Evolutionary conservation across 2,329 filamentous ascomycete species (phyloP).

Genomic region (Xylaria sp.): DNA sequence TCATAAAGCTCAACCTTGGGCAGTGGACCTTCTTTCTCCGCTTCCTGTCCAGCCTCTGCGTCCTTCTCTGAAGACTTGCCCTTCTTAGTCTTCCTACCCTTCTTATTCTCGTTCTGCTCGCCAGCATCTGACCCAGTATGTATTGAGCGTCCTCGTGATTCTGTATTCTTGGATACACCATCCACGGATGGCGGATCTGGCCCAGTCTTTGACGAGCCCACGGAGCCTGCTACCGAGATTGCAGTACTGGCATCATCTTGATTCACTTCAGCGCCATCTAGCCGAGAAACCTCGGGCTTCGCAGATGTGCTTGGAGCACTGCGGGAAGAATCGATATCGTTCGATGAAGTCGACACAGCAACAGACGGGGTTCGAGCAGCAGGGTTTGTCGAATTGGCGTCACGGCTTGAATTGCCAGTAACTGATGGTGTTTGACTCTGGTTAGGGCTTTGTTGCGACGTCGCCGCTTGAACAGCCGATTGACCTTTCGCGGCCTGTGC

Average conservation of each 20-base stretch:
- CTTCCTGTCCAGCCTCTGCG: slow-evolving; percentile 62
- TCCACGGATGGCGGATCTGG: slow-evolving; percentile 42
- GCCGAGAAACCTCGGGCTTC: slow-evolving; percentile 42
- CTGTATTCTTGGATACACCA: slow-evolving; percentile 51
- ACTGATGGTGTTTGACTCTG: slow-evolving; percentile 49
- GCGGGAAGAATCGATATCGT: slow-evolving; percentile 49
- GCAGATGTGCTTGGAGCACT: slow-evolving; percentile 44
- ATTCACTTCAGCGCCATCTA: slow-evolving; percentile 37
- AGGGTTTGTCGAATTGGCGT: slow-evolving; percentile 48
- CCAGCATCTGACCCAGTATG: slow-evolving; percentile 73
- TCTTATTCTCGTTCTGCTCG: slow-evolving; percentile 74
- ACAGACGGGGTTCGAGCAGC: slow-evolving; percentile 51
- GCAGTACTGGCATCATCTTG: slow-evolving; percentile 38
- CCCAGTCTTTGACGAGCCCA: slow-evolving; percentile 34
- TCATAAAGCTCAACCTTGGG: slow-evolving; percentile 76
- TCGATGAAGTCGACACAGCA: slow-evolving; percentile 53
- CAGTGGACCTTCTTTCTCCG: slow-evolving; percentile 68
- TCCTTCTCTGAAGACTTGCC: slow-evolving; percentile 63
- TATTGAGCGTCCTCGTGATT: slow-evolving; percentile 65
- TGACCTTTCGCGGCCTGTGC: slow-evolving; percentile 93
- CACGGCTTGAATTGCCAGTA: slow-evolving; percentile 50
- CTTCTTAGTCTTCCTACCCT: slow-evolving; percentile 73
- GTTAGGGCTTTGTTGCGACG: slow-evolving; percentile 47
- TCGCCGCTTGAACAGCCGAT: slow-evolving; percentile 54
- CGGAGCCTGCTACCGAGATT: slow-evolving; percentile 34